These are phyloP conservation scores for Edaphochlamys debaryana DNA, from an alignment of 139 green algal genomes.

Conservation along the genomic window DNA sequence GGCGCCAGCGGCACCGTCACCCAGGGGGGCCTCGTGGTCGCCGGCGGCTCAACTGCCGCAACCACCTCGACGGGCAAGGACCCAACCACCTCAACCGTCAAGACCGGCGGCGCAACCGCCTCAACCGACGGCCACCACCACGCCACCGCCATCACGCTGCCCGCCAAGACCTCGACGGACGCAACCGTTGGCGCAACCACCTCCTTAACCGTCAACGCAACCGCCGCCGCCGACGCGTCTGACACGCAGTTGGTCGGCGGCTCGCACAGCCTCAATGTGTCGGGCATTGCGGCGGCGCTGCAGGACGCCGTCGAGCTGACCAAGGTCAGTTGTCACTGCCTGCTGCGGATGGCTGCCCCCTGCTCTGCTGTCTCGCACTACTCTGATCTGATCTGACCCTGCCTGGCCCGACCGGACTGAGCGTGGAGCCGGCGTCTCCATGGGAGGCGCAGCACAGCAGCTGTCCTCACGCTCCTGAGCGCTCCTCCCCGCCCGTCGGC, in stretches of 20 bases:
- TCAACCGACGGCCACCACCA: not conserved
- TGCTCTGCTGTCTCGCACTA: no score
- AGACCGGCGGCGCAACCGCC: not conserved
- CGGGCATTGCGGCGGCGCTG: slow-evolving; percentile 28
- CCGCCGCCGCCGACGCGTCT: no score
- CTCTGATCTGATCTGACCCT: not conserved
- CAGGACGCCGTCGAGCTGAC: slow-evolving; percentile 25
- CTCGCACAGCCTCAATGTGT: not conserved
- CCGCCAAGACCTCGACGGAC: no score
- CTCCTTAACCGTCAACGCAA: not conserved
- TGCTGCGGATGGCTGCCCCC: no score
- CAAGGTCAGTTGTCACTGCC: not conserved
- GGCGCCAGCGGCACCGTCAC: slow-evolving; percentile 37
- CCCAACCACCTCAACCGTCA: no score
- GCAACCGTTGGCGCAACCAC: no score
- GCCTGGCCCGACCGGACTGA: not conserved
- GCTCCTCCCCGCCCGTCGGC: no score
- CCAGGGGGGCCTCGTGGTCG: not conserved
- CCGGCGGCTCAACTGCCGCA: not conserved
- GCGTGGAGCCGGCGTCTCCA: no score
- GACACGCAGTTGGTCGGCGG: not conserved
- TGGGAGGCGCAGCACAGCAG: no score
- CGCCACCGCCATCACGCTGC: not conserved
- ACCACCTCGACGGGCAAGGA: not conserved
- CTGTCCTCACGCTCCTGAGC: not conserved